Base-by-base conservation (phyloP, 2,329 filamentous ascomycete species). In the Ophioceras dolichostomum region DNA sequence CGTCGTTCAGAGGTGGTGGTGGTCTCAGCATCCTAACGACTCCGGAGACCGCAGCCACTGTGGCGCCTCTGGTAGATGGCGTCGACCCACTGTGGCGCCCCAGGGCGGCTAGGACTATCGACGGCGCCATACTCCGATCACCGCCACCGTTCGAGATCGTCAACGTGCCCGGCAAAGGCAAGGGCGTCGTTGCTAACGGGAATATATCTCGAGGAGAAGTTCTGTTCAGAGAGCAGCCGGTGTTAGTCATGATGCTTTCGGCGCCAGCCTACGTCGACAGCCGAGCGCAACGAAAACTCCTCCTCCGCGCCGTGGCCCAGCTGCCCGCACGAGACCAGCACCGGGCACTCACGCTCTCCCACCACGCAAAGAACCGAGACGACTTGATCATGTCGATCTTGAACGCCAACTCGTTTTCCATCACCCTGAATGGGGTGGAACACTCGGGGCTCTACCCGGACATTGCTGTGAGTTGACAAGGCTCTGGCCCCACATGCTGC, bases 11-110 rank as follows among this genome's bases (percentile, higher is more conserved):
- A 10, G 45, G 39, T 21, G 35, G 37, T 14, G 41, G 45, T 18
- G 49, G 49, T 4, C 32, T 53, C 17, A 47, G 43, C 30, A 21
- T 53, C 16, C 43, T 53, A 31, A 47, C 47, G 13, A 47, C 45
- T 2, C 48, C 44, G 5, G 40, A 48, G 17, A 39, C 46, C 24
- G 51, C 47, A 2, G 45, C 45, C 17, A 42, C 41, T 28, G 12
- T 49, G 1, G 45, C 41, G 8, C 38, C 35, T 3, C 40, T 53
- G 10, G 47, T 50, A 37, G 49, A 52, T 32, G 43, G 43, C 2
- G 19, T 36, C 7, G 41, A 49, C 10, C 38, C 43, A 2, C 17
- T 37, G 4, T 32, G 12, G 3, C 27, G 45, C 4, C 18, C 34
- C 9, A 5, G 20, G 3, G 32, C 41, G n/a, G 18, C 37, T 2